Base-by-base conservation (phyloP, 805 yeast species). In the Phaffomyces thermotolerans region DNA sequence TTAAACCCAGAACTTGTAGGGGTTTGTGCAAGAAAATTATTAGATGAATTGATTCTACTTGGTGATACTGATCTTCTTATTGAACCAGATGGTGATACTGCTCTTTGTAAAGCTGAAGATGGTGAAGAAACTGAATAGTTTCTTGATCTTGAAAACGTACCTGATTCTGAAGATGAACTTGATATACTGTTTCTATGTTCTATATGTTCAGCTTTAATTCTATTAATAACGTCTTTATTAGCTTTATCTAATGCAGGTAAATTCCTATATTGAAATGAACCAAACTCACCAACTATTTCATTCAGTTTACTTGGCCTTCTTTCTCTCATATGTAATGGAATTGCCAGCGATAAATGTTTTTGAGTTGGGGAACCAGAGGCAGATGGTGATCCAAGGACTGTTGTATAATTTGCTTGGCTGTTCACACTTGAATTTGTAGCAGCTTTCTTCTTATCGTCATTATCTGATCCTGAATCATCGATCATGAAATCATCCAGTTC, bases 181-280 rank as follows among this genome's bases (percentile, higher is more conserved):
- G 65, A 60, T 17, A 60, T 51, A 17, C 71, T 67, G n/a, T 63
- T 58, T 44, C 68, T 62, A 44, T 65, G 69, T 34, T 62, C 62
- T 50, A 81, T 52, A 60, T 87, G 95, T 59, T 91, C 98, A 27
- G 73, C 81, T 56, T 89, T 85, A 58, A 93, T 73, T 49, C 96
- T 69, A 56, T 86, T 85, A 50, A 93, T 88, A 13, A 85, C 90
- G 64, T 90, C 97, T 57, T 87, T 88, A 58, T 93, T 93, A 8
- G 96, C 97, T 54, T 84, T 85, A 53, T 93, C 98, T 44, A 95
- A 72, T 6, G 93, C 93, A 5, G 91, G 81, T 49, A 93, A 66
- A 59, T 93, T 93, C 51, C 96, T 73, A 65, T 86, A 93, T 46
- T 86, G 82, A 63, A 93, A 93, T 4, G 93, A 82, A 0, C 99